phyloP scores from a whole-genome alignment of 257 asterid genomes.

The Plantago elongata region DNA sequence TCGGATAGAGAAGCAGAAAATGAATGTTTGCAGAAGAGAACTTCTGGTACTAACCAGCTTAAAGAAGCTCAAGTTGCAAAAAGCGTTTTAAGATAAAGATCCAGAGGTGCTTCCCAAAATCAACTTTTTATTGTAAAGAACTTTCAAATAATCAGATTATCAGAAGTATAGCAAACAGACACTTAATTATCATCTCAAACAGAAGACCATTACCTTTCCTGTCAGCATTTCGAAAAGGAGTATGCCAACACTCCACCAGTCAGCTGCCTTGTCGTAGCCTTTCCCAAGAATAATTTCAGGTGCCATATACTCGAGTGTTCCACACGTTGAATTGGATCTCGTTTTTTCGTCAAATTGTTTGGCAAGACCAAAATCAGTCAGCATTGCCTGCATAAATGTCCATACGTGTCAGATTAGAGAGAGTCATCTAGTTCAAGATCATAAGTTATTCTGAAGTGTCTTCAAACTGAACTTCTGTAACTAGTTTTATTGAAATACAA shows the following conservation, averaged over 20 bases:
- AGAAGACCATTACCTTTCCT: slow-evolving; percentile 46
- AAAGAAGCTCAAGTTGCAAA: no score
- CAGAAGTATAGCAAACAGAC: not conserved
- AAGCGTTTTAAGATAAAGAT: no score
- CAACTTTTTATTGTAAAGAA: no score
- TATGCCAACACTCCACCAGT: slow-evolving; percentile 89
- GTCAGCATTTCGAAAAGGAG: slow-evolving; percentile 76
- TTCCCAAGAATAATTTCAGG: slow-evolving; percentile 72
- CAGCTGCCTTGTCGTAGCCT: slow-evolving; percentile 85
- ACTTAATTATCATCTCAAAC: not conserved
- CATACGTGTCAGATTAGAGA: no score
- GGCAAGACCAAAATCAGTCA: slow-evolving; percentile 82
- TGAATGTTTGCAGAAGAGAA: no score
- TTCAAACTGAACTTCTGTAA: no score
- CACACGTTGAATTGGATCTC: slow-evolving; percentile 78
- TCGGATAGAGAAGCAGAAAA: not conserved
- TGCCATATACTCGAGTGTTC: slow-evolving; percentile 81
- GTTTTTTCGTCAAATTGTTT: slow-evolving; percentile 55
- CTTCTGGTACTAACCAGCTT: no score
- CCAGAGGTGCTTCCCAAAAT: no score
- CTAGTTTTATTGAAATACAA: no score
- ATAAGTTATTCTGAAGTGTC: no score
- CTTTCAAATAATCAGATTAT: no score
- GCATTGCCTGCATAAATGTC: slow-evolving; percentile 42
- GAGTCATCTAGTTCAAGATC: no score